Percentiles rank a stretch among this genome's conserved stretches.
These are phyloP conservation scores for Trichocladium antarcticum DNA, from an alignment of 495 filamentous ascomycete genomes.

Conservation along the genomic window DNA sequence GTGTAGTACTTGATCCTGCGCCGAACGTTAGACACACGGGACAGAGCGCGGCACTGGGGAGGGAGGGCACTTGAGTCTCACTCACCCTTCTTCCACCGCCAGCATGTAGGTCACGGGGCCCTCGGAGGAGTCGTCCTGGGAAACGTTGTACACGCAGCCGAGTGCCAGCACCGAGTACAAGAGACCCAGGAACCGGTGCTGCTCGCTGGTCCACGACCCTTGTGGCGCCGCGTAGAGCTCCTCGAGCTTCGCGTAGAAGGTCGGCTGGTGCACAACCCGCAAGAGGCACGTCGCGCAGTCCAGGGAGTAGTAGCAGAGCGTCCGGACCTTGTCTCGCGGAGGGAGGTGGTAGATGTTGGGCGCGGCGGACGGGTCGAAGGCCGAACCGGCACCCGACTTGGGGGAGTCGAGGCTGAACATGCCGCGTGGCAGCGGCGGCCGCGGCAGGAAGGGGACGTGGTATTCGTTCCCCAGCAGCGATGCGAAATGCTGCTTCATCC, in stretches of 20 bases:
- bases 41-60: neutral
- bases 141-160: constrained; percentile 67
- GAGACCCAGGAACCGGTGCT: constrained; percentile 72
- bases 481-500: constrained; percentile 71
- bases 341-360: constrained; percentile 61
- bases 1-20: constrained; percentile 75
- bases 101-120: constrained; percentile 45
- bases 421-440: constrained; percentile 28
- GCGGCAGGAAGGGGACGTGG: constrained; percentile 38
- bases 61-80: too few relatives aligned
- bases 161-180: constrained; percentile 76
- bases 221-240: constrained; percentile 62
- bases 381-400: constrained; percentile 42
- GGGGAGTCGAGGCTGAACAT: constrained; percentile 57
- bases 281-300: constrained; percentile 76
- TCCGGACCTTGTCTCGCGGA: constrained; percentile 50
- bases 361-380: constrained; percentile 49
- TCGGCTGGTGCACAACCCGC: constrained; percentile 78
- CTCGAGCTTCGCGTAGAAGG: constrained; percentile 68
- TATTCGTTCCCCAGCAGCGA: constrained; percentile 49
- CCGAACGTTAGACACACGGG: constrained; percentile 6
- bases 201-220: constrained; percentile 59
- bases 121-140: constrained; percentile 29
- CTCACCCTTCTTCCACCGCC: constrained; percentile 71
- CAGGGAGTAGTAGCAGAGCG: constrained; percentile 65